Base-by-base conservation (phyloP, 441 rosid species). In the Adansonia gregorii region DNA sequence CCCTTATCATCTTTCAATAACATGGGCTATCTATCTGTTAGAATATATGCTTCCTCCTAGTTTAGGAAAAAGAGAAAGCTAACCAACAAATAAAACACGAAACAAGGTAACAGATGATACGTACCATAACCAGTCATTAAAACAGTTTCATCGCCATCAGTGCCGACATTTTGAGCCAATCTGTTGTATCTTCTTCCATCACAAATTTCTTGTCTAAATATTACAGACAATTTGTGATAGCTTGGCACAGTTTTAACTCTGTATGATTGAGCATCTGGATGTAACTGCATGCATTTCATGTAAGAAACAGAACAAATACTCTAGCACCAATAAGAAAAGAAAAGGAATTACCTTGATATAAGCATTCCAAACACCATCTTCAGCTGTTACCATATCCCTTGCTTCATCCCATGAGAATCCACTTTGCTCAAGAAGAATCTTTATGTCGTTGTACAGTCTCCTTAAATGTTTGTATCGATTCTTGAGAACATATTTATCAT, bases 401-500 rank as follows among this genome's bases (percentile, higher is more conserved):
- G 80, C 79, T 82, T 88, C 89, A 83, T 93, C 94, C 98, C 98
- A 94, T 43, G 89, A 88, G 85, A 94, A 93, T 56, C 97, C 97
- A 52, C 69, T 77, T 58, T 89, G 90, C 82, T 84, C 84, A 52
- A 94, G 94, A 80, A 94, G 84, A 84, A 75, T 70, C 84, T 85
- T 92, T 46, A 93, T 84, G 54, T 94, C 98, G 71, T 83, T 90
- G 85, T 88, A 88, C 82, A 87, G 86, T 87, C 93, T 92, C 86
- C 92, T 92, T 81, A 92, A 83, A 85, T 93, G 94, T 85, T 93
- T 93, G 83, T 86, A 92, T 67, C 97, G 90, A 59, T 93, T 93
- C 89, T 94, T 94, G 80, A 94, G 78, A 61, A 93, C 93, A 74
- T 93, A 94, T 86, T 88, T 94, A 86, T 86, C 90, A 75, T 88